phyloP scores from a whole-genome alignment of 1,139 yeast species.

The Zygoascus sp. region DNA sequence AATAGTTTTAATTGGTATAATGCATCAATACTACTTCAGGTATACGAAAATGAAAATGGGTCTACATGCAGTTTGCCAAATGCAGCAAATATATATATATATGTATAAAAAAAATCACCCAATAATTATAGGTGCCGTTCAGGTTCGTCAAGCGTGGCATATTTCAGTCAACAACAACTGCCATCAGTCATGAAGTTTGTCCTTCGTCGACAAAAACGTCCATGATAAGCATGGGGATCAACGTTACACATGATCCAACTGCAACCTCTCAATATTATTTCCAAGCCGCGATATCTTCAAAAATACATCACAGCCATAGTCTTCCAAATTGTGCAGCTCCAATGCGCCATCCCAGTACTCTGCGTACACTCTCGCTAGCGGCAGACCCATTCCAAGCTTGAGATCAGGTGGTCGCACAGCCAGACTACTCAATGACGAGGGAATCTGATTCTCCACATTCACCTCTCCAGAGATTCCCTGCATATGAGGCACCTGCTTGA shows the following conservation, averaged over 20 bases:
- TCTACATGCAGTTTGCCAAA: too few species aligned
- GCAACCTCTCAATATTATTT: slow-evolving; percentile 56
- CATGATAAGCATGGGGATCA: too few species aligned
- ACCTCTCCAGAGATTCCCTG: slow-evolving; percentile 29
- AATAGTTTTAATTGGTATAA: slow-evolving; percentile 66
- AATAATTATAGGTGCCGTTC: too few species aligned
- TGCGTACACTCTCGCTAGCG: slow-evolving; percentile 86
- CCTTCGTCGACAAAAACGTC: too few species aligned
- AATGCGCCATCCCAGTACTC: slow-evolving; percentile 95
- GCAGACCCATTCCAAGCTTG: slow-evolving; percentile 81
- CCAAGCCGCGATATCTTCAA: slow-evolving; percentile 76
- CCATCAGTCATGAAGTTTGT: too few species aligned
- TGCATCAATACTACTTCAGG: too few species aligned
- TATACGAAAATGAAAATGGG: too few species aligned
- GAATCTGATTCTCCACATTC: neutral
- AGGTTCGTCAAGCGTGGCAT: too few species aligned
- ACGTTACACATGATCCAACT: slow-evolving; percentile 71
- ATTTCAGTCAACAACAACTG: too few species aligned
- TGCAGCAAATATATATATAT: too few species aligned
- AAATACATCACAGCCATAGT: slow-evolving; percentile 87
- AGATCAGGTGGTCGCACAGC: slow-evolving; percentile 68
- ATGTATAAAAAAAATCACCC: too few species aligned
- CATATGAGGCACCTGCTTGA: slow-evolving; percentile 37
- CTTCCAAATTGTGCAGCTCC: slow-evolving; percentile 76
- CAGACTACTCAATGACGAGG: slow-evolving; percentile 45